Evolutionary conservation across 306 rosid species (phyloP).

Genomic region (Carpinus viminea): DNA sequence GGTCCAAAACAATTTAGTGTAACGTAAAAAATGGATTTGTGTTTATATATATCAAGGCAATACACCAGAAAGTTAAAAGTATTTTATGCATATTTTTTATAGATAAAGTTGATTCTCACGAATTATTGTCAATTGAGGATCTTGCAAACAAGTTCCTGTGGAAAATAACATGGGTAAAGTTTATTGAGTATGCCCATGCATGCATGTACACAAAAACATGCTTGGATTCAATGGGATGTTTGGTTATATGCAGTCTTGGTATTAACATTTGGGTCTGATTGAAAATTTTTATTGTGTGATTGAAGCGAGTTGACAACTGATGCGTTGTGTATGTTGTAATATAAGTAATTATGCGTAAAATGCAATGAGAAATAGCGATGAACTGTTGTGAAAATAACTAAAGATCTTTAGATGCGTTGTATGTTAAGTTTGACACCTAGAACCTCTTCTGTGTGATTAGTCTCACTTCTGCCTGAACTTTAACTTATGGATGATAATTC

Average conservation of each 20-base stretch:
- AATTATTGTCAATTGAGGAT: constrained; percentile 30
- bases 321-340: background rate
- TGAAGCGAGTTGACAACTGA: background rate
- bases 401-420: background rate
- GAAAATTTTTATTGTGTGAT: background rate
- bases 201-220: background rate
- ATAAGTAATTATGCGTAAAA: background rate
- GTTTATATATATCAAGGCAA: no score
- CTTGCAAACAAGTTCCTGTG: constrained; percentile 47
- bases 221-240: background rate
- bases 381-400: background rate
- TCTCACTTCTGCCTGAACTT: background rate
- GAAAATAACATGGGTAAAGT: background rate
- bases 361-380: background rate
- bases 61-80: background rate
- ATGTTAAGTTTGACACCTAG: background rate
- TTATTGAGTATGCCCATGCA: background rate
- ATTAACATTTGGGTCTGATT: background rate
- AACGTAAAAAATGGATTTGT: no score
- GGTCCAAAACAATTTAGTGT: no score
- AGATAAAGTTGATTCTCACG: constrained; percentile 29
- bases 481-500: constrained; percentile 7
- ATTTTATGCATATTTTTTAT: background rate
- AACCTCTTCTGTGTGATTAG: background rate
- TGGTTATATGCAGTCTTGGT: background rate